phyloP scores from a whole-genome alignment of 2,329 filamentous ascomycete genomes.

The Venturia effusa region DNA sequence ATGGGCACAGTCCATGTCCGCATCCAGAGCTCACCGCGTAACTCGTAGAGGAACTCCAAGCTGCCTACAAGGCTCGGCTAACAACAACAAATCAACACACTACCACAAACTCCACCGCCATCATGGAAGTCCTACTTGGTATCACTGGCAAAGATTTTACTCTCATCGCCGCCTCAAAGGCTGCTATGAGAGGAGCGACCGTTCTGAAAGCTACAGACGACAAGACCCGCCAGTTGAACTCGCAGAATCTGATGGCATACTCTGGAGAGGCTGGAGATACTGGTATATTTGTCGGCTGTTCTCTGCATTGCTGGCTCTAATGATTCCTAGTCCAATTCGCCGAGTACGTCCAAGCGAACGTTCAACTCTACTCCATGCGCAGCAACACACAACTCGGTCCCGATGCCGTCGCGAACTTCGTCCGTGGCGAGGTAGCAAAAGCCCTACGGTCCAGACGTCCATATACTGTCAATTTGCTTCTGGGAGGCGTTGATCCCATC shows the following conservation, averaged over 20 bases:
- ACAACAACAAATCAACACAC: background rate
- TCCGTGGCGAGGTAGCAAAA: slow-evolving; percentile 83
- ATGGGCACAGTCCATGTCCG: background rate
- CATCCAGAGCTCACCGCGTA: background rate
- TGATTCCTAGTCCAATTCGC: slow-evolving; percentile 76
- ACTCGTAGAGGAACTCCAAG: slow-evolving; percentile 1
- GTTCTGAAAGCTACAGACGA: slow-evolving; percentile 92
- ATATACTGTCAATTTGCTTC: slow-evolving; percentile 92
- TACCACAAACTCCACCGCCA: background rate
- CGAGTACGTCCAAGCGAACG: slow-evolving; percentile 97
- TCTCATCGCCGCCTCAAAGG: slow-evolving; percentile 94
- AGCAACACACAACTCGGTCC: slow-evolving; percentile 89
- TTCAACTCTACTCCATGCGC: slow-evolving; percentile 96
- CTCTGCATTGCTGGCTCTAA: slow-evolving; percentile 1
- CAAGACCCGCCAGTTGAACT: slow-evolving; percentile 88
- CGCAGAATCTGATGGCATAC: slow-evolving; percentile 89
- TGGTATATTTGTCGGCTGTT: slow-evolving; percentile 41
- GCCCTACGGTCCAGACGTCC: slow-evolving; percentile 86
- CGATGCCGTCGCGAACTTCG: slow-evolving; percentile 80
- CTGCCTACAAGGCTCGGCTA: slow-evolving; percentile 2
- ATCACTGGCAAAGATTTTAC: slow-evolving; percentile 99
- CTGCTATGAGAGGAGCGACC: slow-evolving; percentile 93
- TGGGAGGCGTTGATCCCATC: slow-evolving; percentile 88
- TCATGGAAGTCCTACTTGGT: slow-evolving; percentile 81
- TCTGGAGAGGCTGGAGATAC: slow-evolving; percentile 95